Evolutionary conservation across 805 yeast species (phyloP), one percentile per base, ranked within the genome.

Genomic region (Ogataea allantospora): DNA sequence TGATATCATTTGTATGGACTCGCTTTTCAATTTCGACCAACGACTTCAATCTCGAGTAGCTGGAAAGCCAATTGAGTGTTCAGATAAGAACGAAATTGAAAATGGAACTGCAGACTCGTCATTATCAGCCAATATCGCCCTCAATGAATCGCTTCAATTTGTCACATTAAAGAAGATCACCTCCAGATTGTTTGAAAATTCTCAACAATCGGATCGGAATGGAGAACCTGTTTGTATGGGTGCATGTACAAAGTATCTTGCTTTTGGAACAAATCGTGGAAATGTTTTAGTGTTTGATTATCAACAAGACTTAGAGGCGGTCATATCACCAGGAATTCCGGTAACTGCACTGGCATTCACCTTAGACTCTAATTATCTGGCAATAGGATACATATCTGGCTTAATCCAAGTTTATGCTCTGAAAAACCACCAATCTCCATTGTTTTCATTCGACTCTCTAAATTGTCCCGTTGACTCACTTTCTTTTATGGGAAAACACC

Each of bases 231-330:
- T 75, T 0, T 55, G 67, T 17, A 50, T 78, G 10, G 55, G 66
- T 0, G 65, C 73, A 0, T 67, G 74, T 7, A 71, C 66, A 22
- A 27, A 26, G 6, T 50, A 70, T 21, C 64, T 83, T 6, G 77
- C 77, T 0, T 50, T 88, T 6, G 96, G 95, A 2, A 88, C 96
- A 0, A 51, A 72, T 0, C 73, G 72, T 34, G 95, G 95, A 2
- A 63, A 58, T 24, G 65, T 87, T 0, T 58, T 85, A 5, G 66
- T 83, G 5, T 88, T 86, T 57, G 83, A 80, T 50, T 81, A 79
- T 44, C 72, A 72, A 29, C 96, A 89, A 56, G 66, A 64, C 20
- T 54, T 84, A 4, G 60, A 65, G 1, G 36, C 56, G 1, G 60
- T 60, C 10, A 55, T 67, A 23, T 79, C 82, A 0, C 48, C 69